Percentiles rank a stretch among this genome's conserved stretches.
These are phyloP conservation scores for Arthroderma sp. DNA, from an alignment of 2,329 filamentous ascomycete genomes.

Conservation along the genomic window DNA sequence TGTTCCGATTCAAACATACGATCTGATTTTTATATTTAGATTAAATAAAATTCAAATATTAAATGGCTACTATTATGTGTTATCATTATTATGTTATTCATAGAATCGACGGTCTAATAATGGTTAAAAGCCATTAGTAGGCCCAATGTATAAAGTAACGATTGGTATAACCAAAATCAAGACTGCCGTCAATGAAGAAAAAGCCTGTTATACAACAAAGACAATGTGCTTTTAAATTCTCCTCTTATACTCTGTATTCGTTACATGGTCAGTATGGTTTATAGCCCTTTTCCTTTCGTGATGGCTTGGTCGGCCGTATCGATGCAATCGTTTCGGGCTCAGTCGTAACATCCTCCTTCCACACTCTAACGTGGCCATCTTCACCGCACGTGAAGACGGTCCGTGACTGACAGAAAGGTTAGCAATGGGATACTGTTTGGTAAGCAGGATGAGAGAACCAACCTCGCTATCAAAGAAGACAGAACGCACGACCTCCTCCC, in stretches of 20 bases:
- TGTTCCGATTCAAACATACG: too few relatives aligned
- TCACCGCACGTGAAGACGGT: conserved; percentile 36
- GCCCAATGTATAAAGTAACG: too few relatives aligned
- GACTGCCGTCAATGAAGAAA: too few relatives aligned
- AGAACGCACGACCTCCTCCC: conserved; percentile 38
- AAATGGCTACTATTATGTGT: too few relatives aligned
- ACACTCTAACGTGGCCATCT: conserved; percentile 33
- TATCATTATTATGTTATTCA: too few relatives aligned
- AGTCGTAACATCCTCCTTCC: conserved; percentile 18
- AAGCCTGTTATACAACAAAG: too few relatives aligned
- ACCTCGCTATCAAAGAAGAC: conserved; percentile 36
- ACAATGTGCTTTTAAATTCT: too few relatives aligned
- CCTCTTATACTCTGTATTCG: neutral
- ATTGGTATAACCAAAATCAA: too few relatives aligned
- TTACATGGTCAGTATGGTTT: conserved; percentile 25
- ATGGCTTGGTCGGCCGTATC: conserved; percentile 18
- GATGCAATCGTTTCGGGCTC: conserved; percentile 4
- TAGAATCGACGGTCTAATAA: too few relatives aligned
- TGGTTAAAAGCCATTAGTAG: too few relatives aligned
- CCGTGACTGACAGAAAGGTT: conserved; percentile 21
- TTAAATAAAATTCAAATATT: too few relatives aligned
- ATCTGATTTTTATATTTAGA: too few relatives aligned
- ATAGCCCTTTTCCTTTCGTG: conserved; percentile 27
- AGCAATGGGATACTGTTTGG: neutral
- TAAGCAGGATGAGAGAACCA: conserved; percentile 11